Evolutionary conservation across 495 filamentous ascomycete genomes (phyloP).

Genomic region (Penicillium angulare): DNA sequence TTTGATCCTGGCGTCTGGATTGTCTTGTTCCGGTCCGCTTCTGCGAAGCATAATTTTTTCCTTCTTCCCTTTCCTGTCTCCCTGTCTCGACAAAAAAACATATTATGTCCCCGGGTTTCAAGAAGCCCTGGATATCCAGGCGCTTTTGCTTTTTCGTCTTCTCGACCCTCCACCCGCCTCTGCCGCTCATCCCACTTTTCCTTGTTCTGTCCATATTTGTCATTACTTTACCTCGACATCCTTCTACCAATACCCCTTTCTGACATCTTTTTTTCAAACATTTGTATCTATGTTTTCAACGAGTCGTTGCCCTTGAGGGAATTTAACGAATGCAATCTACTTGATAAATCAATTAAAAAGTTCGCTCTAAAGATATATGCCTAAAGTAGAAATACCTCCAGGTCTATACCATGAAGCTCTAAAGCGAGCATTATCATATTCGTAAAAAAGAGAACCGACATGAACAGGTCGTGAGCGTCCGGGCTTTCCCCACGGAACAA

Average conservation of each 20-base stretch:
- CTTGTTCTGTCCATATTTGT: slow-evolving; percentile 27
- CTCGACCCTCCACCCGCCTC: neutral
- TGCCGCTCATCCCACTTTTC: slow-evolving; percentile 15
- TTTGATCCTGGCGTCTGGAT: slow-evolving; percentile 5
- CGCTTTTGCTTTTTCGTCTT: too few species aligned
- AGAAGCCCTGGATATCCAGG: too few species aligned
- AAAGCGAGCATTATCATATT: neutral
- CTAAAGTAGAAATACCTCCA: too few species aligned
- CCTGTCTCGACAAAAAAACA: too few species aligned
- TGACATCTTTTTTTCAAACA: slow-evolving; percentile 22
- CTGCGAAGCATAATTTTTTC: slow-evolving; percentile 16
- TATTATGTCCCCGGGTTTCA: neutral
- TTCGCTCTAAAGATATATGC: too few species aligned
- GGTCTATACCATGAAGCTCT: too few species aligned
- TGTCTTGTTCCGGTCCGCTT: slow-evolving; percentile 12
- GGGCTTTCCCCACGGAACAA: neutral
- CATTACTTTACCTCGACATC: slow-evolving; percentile 11
- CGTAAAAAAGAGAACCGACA: neutral
- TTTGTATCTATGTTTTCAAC: slow-evolving; percentile 36
- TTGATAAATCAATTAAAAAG: too few species aligned
- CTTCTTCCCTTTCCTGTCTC: too few species aligned
- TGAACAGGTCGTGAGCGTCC: too few species aligned
- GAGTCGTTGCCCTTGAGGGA: slow-evolving; percentile 21
- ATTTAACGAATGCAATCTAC: slow-evolving; percentile 23
- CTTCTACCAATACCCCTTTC: slow-evolving; percentile 43